Base-by-base conservation (phyloP, 768 basidiomycete genomes). In the Mycena capillaripes region DNA sequence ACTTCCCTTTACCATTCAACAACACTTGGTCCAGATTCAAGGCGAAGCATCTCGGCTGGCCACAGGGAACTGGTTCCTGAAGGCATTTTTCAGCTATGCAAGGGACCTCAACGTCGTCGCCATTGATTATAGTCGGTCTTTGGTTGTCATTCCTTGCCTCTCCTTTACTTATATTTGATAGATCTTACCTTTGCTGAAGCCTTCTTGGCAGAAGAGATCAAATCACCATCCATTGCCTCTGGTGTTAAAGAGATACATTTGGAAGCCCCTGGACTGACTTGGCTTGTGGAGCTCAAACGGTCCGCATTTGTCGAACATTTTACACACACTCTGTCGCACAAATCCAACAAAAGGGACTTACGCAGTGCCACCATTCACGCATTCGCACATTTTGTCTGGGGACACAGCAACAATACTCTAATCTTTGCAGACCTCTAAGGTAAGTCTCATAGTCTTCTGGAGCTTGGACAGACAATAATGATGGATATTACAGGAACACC, bases 341-440 rank as follows among this genome's bases (percentile, higher is more conserved):
- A 46, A 23, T 30, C 38, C 4, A 42, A 23, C 2, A 25, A 30
- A 2, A 27, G 44, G 9, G 71, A 72, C 34, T 53, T 72, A 1
- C 44, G 63, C 7, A 32, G 48, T 14, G 25, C 36, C 3, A 75
- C 74, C 25, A 59, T 75, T 14, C 62, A 61, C 29, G 70, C 70
- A 12, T 75, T 74, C 42, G 73, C 70, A 10, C 73, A 74, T 50
- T 74, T 71, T 58, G 70, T 71, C 19, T 74, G 42, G 27, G 57
- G 61, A 1, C 21, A 57, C 30, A 74, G 62, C 42, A 64, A 74
- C 23, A 38, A 34, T 21, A 32, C 23, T 21, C 14, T 71, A 16
- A 52, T 72, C 25, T 29, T 75, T 25, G 74, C 74, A 1, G 74
- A 75, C 32, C 48, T 75, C 38, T 71, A 75, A 64, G 71, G 74